Conservation (phyloP, 495 filamentous ascomycete genomes). For the Evansstolkia leycettana region DNA sequence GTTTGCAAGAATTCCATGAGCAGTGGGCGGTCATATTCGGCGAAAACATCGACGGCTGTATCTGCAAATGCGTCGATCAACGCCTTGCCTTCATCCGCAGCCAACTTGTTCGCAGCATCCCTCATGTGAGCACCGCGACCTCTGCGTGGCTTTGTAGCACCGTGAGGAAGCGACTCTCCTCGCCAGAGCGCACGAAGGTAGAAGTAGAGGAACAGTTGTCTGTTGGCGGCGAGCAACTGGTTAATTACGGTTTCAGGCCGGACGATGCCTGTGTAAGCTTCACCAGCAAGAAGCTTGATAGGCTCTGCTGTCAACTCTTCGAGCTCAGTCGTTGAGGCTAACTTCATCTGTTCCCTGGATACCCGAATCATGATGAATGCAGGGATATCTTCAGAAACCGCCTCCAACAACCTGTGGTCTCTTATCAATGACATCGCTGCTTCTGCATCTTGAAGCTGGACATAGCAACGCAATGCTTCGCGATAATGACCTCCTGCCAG, state of each 20-base stretch:
- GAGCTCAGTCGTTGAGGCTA: conserved; percentile 55
- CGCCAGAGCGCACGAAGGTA: conserved; percentile 81
- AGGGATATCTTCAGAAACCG: conserved; percentile 77
- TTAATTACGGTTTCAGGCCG: conserved; percentile 61
- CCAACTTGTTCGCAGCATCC: conserved; percentile 32
- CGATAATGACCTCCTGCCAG: conserved; percentile 64
- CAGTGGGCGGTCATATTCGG: conserved; percentile 62
- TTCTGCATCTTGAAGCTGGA: conserved; percentile 82
- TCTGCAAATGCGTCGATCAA: conserved; percentile 79
- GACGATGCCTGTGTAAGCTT: conserved; percentile 80
- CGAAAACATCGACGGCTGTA: conserved; percentile 73
- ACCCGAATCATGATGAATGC: conserved; percentile 81
- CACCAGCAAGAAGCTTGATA: conserved; percentile 75
- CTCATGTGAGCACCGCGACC: conserved; percentile 25
- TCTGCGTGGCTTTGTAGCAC: conserved; percentile 22
- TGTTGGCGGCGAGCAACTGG: conserved; percentile 49
- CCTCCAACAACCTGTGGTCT: conserved; percentile 73
- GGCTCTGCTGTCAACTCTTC: conserved; percentile 69
- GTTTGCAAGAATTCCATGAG: conserved; percentile 79
- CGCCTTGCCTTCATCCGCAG: conserved; percentile 51
- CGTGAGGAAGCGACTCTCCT: conserved; percentile 42
- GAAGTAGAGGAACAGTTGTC: conserved; percentile 71
- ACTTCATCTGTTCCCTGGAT: conserved; percentile 54
- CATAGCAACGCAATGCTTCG: conserved; percentile 80
- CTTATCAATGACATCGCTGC: conserved; percentile 73